Percentiles rank a stretch among this genome's conserved stretches.
phyloP scores from a whole-genome alignment of 2,329 filamentous ascomycete genomes.

The Colletotrichum sp. region DNA sequence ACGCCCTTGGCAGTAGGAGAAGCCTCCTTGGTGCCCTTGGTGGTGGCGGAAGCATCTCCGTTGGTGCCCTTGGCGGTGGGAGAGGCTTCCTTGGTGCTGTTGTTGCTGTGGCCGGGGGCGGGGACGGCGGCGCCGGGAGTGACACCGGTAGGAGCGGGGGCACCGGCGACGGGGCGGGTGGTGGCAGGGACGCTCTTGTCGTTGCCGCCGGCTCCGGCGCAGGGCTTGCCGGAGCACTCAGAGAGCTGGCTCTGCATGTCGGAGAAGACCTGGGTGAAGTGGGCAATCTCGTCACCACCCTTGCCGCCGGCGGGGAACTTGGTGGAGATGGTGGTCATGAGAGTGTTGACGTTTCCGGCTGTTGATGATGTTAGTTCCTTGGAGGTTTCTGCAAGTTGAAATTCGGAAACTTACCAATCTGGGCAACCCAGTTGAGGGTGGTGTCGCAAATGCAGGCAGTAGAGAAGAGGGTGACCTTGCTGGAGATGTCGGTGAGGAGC shows the following conservation, averaged over 20 bases:
- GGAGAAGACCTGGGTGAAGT: slow-evolving; percentile 13
- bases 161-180: not conserved
- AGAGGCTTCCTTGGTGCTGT: not conserved
- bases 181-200: not conserved
- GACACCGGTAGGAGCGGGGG: not conserved
- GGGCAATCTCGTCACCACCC: slow-evolving; percentile 15
- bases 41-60: not conserved
- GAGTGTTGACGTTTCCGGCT: slow-evolving; percentile 18
- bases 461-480: not conserved
- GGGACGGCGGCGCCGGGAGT: not conserved
- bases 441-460: slow-evolving; percentile 1
- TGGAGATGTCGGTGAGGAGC: slow-evolving; percentile 9
- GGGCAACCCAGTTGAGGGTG: slow-evolving; percentile 12
- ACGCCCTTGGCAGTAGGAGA: not conserved
- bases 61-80: not conserved
- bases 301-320: slow-evolving; percentile 22
- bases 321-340: slow-evolving; percentile 19
- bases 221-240: not conserved
- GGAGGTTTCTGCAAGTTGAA: accelerated
- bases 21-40: not conserved
- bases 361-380: not conserved
- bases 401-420: not conserved
- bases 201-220: not conserved
- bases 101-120: not conserved
- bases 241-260: slow-evolving; percentile 9